Conservation (phyloP, 2,329 filamentous ascomycete genomes). For the Claviceps humidiphila region DNA sequence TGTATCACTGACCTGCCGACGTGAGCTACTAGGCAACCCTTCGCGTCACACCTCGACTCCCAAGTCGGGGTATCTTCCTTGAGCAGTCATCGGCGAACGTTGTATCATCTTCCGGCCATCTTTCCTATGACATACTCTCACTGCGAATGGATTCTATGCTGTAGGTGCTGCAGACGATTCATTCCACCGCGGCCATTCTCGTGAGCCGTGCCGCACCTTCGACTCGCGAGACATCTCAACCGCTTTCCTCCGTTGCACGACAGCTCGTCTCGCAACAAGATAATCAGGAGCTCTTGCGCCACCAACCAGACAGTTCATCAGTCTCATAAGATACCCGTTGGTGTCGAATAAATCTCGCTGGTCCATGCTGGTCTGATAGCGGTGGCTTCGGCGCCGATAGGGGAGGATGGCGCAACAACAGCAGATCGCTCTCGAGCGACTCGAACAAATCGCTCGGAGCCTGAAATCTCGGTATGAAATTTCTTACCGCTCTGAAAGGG, state of each 20-base stretch:
- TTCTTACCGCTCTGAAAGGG: not conserved
- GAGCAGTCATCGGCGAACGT: not conserved
- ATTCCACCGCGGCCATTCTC: constrained; percentile 2
- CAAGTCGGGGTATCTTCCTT: not conserved
- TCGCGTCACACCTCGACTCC: not conserved
- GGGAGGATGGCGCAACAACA: constrained; percentile 31
- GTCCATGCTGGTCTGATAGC: constrained; percentile 18
- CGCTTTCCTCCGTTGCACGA: constrained; percentile 4
- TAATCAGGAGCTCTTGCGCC: not conserved
- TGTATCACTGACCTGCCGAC: not conserved
- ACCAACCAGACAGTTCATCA: not conserved
- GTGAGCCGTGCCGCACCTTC: constrained; percentile 1
- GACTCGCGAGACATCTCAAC: constrained; percentile 1
- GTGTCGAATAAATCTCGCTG: not conserved
- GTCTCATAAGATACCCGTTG: not conserved
- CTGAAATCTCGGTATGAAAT: constrained; percentile 38
- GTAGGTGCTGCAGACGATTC: not conserved
- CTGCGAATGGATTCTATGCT: not conserved
- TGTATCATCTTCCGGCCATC: not conserved
- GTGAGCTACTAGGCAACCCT: not conserved
- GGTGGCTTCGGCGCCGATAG: constrained; percentile 12
- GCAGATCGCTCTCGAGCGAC: constrained; percentile 40
- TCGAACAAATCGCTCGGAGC: constrained; percentile 41
- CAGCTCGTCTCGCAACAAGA: not conserved
- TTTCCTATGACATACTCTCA: not conserved